Base-by-base conservation (phyloP, 352 stramenopile species). In the Hyaloperonospora arabidopsidis region DNA sequence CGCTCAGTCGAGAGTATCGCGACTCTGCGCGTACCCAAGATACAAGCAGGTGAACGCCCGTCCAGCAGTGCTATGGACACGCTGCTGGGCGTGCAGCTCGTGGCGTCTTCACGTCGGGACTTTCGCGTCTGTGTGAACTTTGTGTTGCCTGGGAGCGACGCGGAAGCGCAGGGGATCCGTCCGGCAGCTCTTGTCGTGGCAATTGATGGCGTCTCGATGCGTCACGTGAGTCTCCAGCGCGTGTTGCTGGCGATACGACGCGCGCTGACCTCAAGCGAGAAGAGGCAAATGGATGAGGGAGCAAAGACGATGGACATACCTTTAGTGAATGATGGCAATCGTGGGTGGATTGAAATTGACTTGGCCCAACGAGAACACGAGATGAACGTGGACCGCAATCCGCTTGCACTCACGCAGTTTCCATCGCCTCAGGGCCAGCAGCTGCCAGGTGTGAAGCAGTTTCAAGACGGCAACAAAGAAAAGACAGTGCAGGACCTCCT, bases 41-140 rank as follows among this genome's bases (percentile, higher is more conserved):
- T 68, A 51, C 55, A 45, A 1, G 34, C 49, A 0, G 51, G 53
- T 39, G 61, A 74, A 45, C 57, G 52, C n/a, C 23, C 60, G 13
- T 68, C 25, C 61, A 79, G 74, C 45, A 83, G 62, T 60, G 73
- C 72, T 3, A 49, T 85, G 45, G 74, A 85, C 53, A 63, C 54
- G 8, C 49, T 71, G 15, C 52, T 89, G 21, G 79, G 79, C 18
- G 49, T 89, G 34, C 73, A 82, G 43, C 63, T 89, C 3, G 68
- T 78, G 39, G 61, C 72, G 25, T 89, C 79, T 12, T 71, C 64
- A 11, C 71, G 74, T 5, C 64, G 68, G 5, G 79, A 87, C 57
- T 89, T 76, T 63, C 72, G 77, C 36, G 75, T 67, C 22, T 78
- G 73, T 40, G 77, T 87, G 18, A 84, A 87, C 44, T 84, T 82